These are phyloP conservation scores for Quercus parvula DNA, from an alignment of 306 rosid species.

Conservation along the genomic window DNA sequence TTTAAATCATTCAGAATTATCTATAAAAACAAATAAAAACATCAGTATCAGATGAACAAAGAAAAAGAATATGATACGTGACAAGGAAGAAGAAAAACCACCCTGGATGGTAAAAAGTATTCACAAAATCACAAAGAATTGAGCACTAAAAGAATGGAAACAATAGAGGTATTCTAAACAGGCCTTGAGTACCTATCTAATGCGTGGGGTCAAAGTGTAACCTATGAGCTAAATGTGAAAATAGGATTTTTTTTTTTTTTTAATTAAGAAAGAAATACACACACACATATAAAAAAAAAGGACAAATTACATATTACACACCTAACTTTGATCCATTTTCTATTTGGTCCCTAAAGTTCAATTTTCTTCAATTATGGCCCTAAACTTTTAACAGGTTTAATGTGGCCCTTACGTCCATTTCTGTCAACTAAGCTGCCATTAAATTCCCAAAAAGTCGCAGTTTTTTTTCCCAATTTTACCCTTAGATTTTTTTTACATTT, in stretches of 20 bases:
- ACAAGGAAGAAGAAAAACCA: neutral
- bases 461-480: too few relatives aligned
- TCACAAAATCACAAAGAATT: neutral
- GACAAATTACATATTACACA: too few relatives aligned
- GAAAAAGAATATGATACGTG: neutral
- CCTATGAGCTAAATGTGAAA: neutral
- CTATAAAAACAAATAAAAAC: neutral
- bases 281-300: too few relatives aligned
- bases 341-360: too few relatives aligned
- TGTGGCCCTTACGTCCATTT: too few relatives aligned
- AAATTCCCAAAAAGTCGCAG: too few relatives aligned
- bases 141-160: neutral
- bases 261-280: too few relatives aligned
- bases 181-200: neutral
- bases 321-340: too few relatives aligned
- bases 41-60: neutral
- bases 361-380: too few relatives aligned
- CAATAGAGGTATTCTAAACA: neutral
- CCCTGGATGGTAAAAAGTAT: neutral
- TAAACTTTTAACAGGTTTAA: too few relatives aligned
- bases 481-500: too few relatives aligned
- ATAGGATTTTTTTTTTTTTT: neutral
- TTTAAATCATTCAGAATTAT: neutral
- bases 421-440: too few relatives aligned
- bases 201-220: neutral